These are phyloP conservation scores for Venturia nashicola DNA, from an alignment of 2,329 filamentous ascomycete species.

Conservation along the genomic window DNA sequence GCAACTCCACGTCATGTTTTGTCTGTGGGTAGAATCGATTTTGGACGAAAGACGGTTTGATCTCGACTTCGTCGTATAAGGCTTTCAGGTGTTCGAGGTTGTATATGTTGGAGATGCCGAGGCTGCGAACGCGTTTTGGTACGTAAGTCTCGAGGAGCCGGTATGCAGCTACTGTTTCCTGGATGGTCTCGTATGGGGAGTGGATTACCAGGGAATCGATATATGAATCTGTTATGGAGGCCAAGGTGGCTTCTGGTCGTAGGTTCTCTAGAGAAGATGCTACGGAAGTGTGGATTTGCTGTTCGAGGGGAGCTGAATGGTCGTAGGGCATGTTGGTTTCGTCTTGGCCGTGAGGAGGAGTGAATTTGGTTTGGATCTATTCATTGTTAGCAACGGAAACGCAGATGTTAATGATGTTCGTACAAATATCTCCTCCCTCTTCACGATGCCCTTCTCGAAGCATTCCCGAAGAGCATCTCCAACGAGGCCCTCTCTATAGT, in stretches of 20 bases:
- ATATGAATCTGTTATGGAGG: slow-evolving; percentile 33
- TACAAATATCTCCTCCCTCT: not conserved
- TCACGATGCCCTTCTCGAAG: slow-evolving; percentile 22
- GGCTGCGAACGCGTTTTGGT: slow-evolving; percentile 47
- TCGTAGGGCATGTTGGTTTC: slow-evolving; percentile 50
- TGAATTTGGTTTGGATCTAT: slow-evolving; percentile 76
- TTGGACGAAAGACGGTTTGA: slow-evolving; percentile 56
- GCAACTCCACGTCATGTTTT: slow-evolving; percentile 46
- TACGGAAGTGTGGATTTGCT: slow-evolving; percentile 57
- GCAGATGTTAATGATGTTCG: not conserved
- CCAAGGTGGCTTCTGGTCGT: slow-evolving; percentile 17
- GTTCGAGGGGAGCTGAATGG: slow-evolving; percentile 40
- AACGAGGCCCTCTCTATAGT: slow-evolving; percentile 64
- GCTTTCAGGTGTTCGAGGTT: slow-evolving; percentile 42
- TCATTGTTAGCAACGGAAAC: not conserved
- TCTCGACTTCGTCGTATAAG: slow-evolving; percentile 33
- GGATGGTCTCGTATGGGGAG: slow-evolving; percentile 38
- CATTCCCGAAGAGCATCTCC: slow-evolving; percentile 53
- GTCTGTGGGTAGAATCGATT: slow-evolving; percentile 58
- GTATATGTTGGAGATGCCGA: slow-evolving; percentile 65
- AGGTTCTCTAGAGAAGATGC: slow-evolving; percentile 55
- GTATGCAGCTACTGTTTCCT: slow-evolving; percentile 53
- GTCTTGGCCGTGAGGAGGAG: slow-evolving; percentile 51
- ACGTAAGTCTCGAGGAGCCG: slow-evolving; percentile 52
- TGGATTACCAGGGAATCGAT: slow-evolving; percentile 49